Percentiles rank a stretch among this genome's conserved stretches.
Evolutionary conservation across 2,329 filamentous ascomycete genomes (phyloP).

Genomic region (Fusarium anthophilum): DNA sequence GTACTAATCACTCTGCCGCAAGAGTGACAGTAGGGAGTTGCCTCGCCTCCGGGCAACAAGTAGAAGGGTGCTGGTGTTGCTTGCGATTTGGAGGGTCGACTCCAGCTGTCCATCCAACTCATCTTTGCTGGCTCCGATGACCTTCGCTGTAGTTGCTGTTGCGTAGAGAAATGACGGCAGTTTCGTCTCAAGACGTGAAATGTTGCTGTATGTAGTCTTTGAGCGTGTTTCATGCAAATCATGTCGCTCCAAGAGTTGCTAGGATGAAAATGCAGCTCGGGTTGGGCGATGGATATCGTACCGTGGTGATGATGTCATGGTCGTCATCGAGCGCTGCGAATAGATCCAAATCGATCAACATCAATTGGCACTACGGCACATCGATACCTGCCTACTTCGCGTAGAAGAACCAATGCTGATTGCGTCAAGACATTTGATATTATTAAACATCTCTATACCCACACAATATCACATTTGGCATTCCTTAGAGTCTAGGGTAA

Average conservation of each 20-base stretch:
- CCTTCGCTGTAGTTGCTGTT: background rate
- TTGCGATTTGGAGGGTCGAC: conserved; percentile 51
- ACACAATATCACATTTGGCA: rapidly evolving
- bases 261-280: background rate
- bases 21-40: conserved; percentile 63
- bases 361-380: no score
- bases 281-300: background rate
- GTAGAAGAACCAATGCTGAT: background rate
- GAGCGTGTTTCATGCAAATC: background rate
- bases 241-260: background rate
- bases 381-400: background rate
- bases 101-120: conserved; percentile 57
- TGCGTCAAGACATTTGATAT: rapidly evolving
- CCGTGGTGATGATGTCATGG: conserved; percentile 23
- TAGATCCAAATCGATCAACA: background rate
- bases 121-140: conserved; percentile 34
- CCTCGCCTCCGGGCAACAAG: conserved; percentile 56
- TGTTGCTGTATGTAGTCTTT: background rate
- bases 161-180: background rate
- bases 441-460: rapidly evolving
- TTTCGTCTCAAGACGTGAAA: rapidly evolving
- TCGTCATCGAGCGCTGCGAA: conserved; percentile 19
- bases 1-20: conserved; percentile 65
- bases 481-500: background rate
- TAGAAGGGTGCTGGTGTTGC: conserved; percentile 64